Evolutionary conservation across 257 asterid genomes (phyloP).

Genomic region (Sherardia arvensis): DNA sequence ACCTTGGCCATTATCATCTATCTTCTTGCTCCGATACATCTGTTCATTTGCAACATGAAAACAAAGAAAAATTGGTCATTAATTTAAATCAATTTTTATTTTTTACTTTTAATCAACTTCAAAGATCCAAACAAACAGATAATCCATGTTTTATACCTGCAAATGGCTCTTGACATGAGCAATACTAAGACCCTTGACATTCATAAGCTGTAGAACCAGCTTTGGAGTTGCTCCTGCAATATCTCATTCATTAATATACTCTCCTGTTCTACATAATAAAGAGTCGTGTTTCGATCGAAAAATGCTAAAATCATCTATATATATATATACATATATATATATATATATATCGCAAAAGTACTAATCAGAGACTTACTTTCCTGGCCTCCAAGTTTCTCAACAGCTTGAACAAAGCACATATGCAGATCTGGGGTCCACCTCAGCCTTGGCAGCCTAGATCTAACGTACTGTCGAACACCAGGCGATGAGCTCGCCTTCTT

Average conservation of each 20-base stretch:
- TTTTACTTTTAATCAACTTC: neutral
- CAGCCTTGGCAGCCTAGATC: conserved; percentile 30
- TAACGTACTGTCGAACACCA: conserved; percentile 21
- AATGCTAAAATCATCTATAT: too few species aligned
- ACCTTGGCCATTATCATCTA: conserved; percentile 32
- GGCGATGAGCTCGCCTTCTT: neutral
- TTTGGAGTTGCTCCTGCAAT: conserved; percentile 30
- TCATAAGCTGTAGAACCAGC: conserved; percentile 28
- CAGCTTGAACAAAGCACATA: conserved; percentile 24
- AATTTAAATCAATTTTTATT: neutral
- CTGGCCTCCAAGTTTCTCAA: conserved; percentile 27
- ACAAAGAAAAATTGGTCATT: neutral
- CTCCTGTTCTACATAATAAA: neutral
- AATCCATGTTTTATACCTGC: conserved; percentile 19
- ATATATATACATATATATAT: too few species aligned
- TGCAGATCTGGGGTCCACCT: conserved; percentile 35
- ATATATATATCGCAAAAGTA: too few species aligned
- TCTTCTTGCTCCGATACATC: conserved; percentile 35
- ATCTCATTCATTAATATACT: neutral
- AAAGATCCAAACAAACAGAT: neutral
- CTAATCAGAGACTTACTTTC: conserved; percentile 20
- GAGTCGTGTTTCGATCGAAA: neutral
- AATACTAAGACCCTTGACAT: conserved; percentile 30
- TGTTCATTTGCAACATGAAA: neutral
- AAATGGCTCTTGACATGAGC: conserved; percentile 35